A percentile compares a stretch with the other conserved stretches of the same genome.
Evolutionary conservation across 2,329 filamentous ascomycete genomes (phyloP).

Genomic region (Scytalidium sp.): DNA sequence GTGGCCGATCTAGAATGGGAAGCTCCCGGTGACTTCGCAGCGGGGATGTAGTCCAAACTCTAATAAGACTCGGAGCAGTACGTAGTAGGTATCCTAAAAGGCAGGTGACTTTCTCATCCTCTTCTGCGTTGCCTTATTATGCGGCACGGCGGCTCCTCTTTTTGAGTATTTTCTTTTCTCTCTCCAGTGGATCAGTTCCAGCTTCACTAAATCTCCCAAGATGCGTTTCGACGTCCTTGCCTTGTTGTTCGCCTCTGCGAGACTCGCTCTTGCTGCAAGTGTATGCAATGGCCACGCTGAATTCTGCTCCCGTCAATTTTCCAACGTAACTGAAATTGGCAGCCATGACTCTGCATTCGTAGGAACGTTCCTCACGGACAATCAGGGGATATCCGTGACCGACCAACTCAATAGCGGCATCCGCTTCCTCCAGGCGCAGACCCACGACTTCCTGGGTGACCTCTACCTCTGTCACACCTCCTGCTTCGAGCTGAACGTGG

Average conservation of each 20-base stretch:
- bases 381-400: slow-evolving; percentile 58
- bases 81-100: neutral
- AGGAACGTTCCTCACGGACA: slow-evolving; percentile 31
- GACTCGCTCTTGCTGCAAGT: neutral
- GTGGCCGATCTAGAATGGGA: neutral
- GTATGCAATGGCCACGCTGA: slow-evolving; percentile 75
- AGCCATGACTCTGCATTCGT: slow-evolving; percentile 56
- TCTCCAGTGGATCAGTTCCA: neutral
- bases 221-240: neutral
- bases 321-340: slow-evolving; percentile 72
- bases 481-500: slow-evolving; percentile 57
- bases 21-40: neutral
- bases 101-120: neutral
- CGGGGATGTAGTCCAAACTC: neutral
- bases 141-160: neutral
- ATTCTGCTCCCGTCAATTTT: slow-evolving; percentile 70
- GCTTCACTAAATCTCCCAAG: neutral
- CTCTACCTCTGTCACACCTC: slow-evolving; percentile 51
- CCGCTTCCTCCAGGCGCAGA: slow-evolving; percentile 63
- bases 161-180: neutral
- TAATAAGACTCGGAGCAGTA: neutral
- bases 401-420: slow-evolving; percentile 60
- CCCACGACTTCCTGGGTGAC: slow-evolving; percentile 14
- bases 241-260: neutral
- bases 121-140: neutral